Evolutionary conservation across 805 yeast genomes (phyloP).

Genomic region (Cyberlindnera mississippiensis): DNA sequence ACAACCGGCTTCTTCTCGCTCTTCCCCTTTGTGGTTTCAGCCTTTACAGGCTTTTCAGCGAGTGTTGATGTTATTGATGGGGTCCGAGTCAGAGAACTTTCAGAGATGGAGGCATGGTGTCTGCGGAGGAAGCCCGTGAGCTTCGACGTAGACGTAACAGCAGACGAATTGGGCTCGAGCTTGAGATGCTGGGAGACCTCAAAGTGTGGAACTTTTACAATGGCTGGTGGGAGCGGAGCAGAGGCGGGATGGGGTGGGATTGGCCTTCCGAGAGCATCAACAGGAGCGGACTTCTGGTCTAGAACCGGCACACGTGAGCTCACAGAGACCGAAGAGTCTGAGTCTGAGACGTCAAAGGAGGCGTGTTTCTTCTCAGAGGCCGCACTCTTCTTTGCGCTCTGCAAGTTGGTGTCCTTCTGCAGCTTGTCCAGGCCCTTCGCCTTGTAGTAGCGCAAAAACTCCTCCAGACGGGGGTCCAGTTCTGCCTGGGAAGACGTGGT

Average conservation of each 20-base stretch:
- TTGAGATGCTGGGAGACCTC: slow-evolving; percentile 1
- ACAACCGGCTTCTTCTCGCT: slow-evolving; percentile 9
- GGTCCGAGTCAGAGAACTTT: slow-evolving; percentile 7
- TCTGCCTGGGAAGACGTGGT: slow-evolving; percentile 19
- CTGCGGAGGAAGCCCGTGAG: slow-evolving; percentile 13
- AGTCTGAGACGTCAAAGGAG: too few species aligned
- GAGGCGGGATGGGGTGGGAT: slow-evolving; percentile 48
- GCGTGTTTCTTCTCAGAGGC: too few species aligned
- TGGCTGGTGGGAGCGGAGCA: slow-evolving; percentile 47
- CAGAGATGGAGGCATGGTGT: slow-evolving; percentile 8
- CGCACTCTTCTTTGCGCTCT: background rate
- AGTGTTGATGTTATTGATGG: slow-evolving; percentile 4
- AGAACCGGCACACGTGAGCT: too few species aligned
- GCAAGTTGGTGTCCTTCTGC: slow-evolving; percentile 15
- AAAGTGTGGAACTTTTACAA: slow-evolving; percentile 26
- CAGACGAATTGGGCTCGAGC: slow-evolving; percentile 2
- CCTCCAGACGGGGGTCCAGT: slow-evolving; percentile 43
- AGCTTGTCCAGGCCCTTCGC: slow-evolving; percentile 24
- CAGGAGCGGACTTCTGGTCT: slow-evolving; percentile 5
- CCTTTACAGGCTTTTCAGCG: background rate
- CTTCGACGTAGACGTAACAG: slow-evolving; percentile 6
- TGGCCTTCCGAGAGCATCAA: slow-evolving; percentile 40
- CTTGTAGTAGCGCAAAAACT: slow-evolving; percentile 40
- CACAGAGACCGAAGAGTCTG: slow-evolving; percentile 11
- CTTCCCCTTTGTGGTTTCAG: background rate